phyloP scores from a whole-genome alignment of 1,139 yeast genomes.

The Saccharomyces hybrid region DNA sequence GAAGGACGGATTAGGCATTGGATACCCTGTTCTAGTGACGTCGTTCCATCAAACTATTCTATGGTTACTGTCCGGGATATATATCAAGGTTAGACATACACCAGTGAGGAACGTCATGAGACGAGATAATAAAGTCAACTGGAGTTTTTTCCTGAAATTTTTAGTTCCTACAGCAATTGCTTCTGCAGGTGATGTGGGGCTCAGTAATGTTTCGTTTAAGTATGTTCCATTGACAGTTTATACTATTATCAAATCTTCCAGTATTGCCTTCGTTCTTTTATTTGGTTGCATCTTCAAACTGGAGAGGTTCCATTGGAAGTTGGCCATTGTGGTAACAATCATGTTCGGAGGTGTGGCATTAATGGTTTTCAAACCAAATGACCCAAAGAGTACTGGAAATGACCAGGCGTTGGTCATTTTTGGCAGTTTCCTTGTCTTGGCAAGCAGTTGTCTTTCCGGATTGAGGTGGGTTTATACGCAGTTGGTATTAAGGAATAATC shows the following conservation, averaged over 20 bases:
- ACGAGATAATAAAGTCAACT: slow-evolving; percentile 22
- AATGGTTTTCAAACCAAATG: slow-evolving; percentile 54
- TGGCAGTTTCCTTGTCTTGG: slow-evolving; percentile 67
- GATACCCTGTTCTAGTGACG: slow-evolving; percentile 78
- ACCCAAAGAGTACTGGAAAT: slow-evolving; percentile 26
- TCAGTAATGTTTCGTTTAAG: slow-evolving; percentile 76
- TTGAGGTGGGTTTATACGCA: slow-evolving; percentile 94
- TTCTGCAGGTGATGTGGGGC: slow-evolving; percentile 88
- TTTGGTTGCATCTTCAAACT: slow-evolving; percentile 77
- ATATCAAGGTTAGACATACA: slow-evolving; percentile 14
- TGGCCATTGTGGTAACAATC: slow-evolving; percentile 58
- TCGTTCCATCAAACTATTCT: slow-evolving; percentile 76
- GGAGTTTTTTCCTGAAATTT: slow-evolving; percentile 40
- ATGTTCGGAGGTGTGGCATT: slow-evolving; percentile 79
- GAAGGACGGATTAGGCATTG: slow-evolving; percentile 55
- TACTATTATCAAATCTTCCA: slow-evolving; percentile 86
- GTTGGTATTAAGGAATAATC: slow-evolving; percentile 41
- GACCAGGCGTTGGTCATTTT: slow-evolving; percentile 27
- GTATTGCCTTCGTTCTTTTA: slow-evolving; percentile 75
- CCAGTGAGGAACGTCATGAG: slow-evolving; percentile 2
- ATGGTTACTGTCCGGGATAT: slow-evolving; percentile 29
- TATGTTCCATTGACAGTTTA: slow-evolving; percentile 75
- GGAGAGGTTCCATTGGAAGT: slow-evolving; percentile 61
- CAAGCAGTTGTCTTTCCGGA: slow-evolving; percentile 79
- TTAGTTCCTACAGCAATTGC: slow-evolving; percentile 83